Evolutionary conservation across 106 monocot species (phyloP).

Genomic region (Posidonia australis): DNA sequence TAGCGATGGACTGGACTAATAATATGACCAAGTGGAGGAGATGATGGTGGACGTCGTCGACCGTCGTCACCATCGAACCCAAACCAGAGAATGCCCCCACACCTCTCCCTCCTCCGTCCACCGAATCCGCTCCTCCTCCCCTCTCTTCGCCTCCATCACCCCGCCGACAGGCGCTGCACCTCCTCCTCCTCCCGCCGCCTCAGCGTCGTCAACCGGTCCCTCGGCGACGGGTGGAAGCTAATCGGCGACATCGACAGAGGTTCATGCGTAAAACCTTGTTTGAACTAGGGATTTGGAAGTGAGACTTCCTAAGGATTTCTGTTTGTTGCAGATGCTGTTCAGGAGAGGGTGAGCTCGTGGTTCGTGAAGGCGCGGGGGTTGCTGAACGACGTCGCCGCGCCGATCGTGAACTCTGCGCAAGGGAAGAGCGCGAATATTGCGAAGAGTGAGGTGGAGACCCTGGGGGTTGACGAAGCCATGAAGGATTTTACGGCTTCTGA

Average conservation of each 20-base stretch:
- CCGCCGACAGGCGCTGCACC: background rate
- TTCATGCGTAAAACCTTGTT: conserved; percentile 5
- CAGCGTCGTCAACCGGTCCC: conserved; percentile 5
- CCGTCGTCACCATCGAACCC: background rate
- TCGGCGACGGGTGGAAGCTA: conserved; percentile 37
- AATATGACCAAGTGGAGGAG: too few relatives aligned
- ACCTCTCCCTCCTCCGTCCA: conserved; percentile 12
- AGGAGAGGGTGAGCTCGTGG: conserved; percentile 59
- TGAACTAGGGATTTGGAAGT: background rate
- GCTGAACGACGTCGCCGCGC: conserved; percentile 44
- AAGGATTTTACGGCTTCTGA: conserved; percentile 25
- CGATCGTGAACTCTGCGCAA: conserved; percentile 35
- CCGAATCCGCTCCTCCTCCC: background rate
- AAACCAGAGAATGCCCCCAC: conserved; percentile 1
- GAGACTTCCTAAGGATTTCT: background rate
- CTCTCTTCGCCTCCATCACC: background rate
- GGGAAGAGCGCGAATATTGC: conserved; percentile 13
- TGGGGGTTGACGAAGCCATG: conserved; percentile 36
- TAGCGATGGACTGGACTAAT: too few relatives aligned
- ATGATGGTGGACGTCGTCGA: background rate
- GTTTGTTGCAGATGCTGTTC: conserved; percentile 37
- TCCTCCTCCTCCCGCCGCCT: conserved; percentile 1
- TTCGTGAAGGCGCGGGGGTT: conserved; percentile 46
- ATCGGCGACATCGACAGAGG: conserved; percentile 35
- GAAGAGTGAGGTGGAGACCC: conserved; percentile 21